Base-by-base conservation (phyloP, 306 rosid species). In the Medicago lupulina region DNA sequence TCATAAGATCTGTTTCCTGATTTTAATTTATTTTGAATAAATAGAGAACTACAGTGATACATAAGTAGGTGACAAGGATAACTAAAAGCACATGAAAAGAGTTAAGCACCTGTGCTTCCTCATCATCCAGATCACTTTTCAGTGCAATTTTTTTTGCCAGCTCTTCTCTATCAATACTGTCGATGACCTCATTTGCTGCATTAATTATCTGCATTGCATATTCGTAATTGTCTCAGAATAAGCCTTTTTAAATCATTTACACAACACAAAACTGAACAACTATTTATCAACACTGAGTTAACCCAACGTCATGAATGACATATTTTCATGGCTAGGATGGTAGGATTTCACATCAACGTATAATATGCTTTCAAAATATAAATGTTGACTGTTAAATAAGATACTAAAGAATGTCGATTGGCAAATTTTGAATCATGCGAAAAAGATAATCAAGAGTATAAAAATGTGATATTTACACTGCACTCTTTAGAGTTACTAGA, bases 121-220 rank as follows among this genome's bases (percentile, higher is more conserved):
- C 98, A 49, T 92, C 98, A 49, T 89, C 98, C 0, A 88, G 88
- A 59, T 95, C 93, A 84, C 66, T 78, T 87, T 82, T 95, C 31
- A 90, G 77, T 2, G 96, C 86, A 58, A 90, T 83, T 53, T 0
- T 71, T 69, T 86, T 88, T 34, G 85, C 88, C 38, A 95, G 77
- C 86, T 90, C 96, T 18, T 95, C 97, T 86, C 49, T 90, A 81
- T 92, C 93, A 74, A 92, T 80, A 76, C 98, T 95, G 54, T 82
- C 85, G 55, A 89, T 70, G 74, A 95, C 97, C 74, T 87, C 93
- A 84, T 84, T 82, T 54, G 97, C 96, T 68, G 97, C 95, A 72
- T 82, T 80, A 84, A 95, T 84, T 71, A 95, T 85, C 98, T 95
- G 87, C 83, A 75, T 54, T 70, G 79, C 40, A 36, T 59, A 28